Evolutionary conservation across 1,139 yeast genomes (phyloP).

Genomic region (Eremothecium coryli): DNA sequence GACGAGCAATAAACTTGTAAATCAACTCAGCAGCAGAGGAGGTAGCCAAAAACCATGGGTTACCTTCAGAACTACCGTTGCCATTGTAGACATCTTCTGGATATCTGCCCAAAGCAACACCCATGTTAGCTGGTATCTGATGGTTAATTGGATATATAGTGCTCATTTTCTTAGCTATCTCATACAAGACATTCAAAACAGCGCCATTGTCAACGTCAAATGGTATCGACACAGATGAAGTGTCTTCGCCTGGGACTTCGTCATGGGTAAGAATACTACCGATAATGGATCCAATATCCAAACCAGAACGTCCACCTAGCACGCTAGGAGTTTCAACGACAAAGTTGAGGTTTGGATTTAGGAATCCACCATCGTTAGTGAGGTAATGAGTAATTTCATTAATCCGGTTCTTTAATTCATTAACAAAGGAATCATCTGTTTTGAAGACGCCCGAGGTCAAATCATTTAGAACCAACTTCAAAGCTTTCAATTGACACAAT

Average conservation of each 20-base stretch:
- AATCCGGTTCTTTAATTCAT: conserved; percentile 10
- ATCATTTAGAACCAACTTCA: conserved; percentile 42
- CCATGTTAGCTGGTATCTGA: conserved; percentile 37
- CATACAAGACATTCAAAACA: conserved; percentile 49
- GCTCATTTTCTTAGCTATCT: conserved; percentile 58
- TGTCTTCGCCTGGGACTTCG: conserved; percentile 29
- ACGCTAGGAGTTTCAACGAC: conserved; percentile 61
- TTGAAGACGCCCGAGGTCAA: conserved; percentile 1
- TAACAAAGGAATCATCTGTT: conserved; percentile 6
- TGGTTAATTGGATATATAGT: conserved; percentile 67
- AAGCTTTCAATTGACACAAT: conserved; percentile 61
- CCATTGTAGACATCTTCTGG: conserved; percentile 94
- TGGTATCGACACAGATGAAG: conserved; percentile 36
- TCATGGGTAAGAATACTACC: conserved; percentile 62
- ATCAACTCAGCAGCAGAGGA: conserved; percentile 54
- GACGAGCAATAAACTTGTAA: conserved; percentile 33
- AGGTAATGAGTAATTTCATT: conserved; percentile 24
- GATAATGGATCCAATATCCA: conserved; percentile 70
- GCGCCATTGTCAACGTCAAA: conserved; percentile 48
- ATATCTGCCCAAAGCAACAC: conserved; percentile 81
- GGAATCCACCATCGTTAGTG: conserved; percentile 39
- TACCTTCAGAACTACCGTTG: conserved; percentile 61
- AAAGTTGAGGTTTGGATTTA: conserved; percentile 39
- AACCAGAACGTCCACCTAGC: conserved; percentile 49
- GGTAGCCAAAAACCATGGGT: conserved; percentile 93